These are phyloP conservation scores for Rhodotorula sp. DNA, from an alignment of 1,284 basidiomycete genomes.

Conservation along the genomic window DNA sequence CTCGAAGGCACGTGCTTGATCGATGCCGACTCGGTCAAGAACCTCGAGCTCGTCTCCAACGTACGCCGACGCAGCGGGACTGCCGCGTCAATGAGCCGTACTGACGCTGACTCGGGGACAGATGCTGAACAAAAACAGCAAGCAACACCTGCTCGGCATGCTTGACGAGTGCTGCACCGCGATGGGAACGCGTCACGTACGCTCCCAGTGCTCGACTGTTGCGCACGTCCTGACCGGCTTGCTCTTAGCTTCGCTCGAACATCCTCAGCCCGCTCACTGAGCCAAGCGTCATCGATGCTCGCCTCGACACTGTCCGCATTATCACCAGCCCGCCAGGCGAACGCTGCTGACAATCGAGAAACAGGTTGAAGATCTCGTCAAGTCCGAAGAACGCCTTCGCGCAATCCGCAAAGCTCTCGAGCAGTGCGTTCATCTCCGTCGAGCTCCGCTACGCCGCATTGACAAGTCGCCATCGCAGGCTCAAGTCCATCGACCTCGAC, in stretches of 20 bases:
- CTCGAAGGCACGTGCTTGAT: conserved; percentile 84
- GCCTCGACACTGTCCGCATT: conserved; percentile 68
- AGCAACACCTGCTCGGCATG: conserved; percentile 45
- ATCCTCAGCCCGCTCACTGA: conserved; percentile 72
- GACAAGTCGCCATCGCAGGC: conserved; percentile 8
- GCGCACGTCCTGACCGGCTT: background rate
- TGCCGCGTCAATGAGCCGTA: background rate
- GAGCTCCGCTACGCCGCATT: background rate
- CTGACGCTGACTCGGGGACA: conserved; percentile 7
- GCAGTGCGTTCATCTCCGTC: conserved; percentile 49
- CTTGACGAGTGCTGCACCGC: conserved; percentile 81
- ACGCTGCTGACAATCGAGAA: background rate
- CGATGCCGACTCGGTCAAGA: conserved; percentile 77
- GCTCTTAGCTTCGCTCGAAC: conserved; percentile 62
- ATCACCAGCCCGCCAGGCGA: background rate
- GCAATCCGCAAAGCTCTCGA: conserved; percentile 68
- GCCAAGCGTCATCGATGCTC: conserved; percentile 66
- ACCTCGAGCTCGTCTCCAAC: conserved; percentile 82
- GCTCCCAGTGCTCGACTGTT: background rate
- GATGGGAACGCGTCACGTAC: conserved; percentile 62
- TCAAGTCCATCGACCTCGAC: conserved; percentile 58
- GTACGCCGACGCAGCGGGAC: conserved; percentile 52
- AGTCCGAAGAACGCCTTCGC: conserved; percentile 69
- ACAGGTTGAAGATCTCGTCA: conserved; percentile 63
- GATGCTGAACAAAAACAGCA: conserved; percentile 39